Percentiles rank a stretch among this genome's conserved stretches.
Evolutionary conservation across 495 filamentous ascomycete genomes (phyloP).

Genomic region (Neurospora terricola): DNA sequence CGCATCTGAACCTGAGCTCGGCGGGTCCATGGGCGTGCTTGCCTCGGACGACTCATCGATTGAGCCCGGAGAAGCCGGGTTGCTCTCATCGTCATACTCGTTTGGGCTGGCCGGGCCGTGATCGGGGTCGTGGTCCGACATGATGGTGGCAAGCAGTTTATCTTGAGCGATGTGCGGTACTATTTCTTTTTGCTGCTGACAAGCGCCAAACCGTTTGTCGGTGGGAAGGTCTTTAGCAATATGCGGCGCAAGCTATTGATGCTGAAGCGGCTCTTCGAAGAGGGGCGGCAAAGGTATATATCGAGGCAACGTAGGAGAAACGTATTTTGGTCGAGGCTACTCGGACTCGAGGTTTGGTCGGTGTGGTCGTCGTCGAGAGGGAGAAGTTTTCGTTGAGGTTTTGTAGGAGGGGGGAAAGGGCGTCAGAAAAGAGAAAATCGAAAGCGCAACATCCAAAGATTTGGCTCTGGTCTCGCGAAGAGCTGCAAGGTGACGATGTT

Average conservation of each 20-base stretch:
- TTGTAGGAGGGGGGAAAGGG: not conserved
- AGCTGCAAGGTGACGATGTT: not conserved
- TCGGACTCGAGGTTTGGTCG: not conserved
- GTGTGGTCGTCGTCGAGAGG: not conserved
- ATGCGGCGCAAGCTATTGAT: not conserved
- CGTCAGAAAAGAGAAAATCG: not conserved
- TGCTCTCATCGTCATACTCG: conserved; percentile 22
- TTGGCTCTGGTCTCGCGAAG: not conserved
- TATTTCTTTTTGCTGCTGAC: not conserved
- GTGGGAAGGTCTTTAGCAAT: not conserved
- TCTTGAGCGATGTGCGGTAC: not conserved
- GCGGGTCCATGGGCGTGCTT: conserved; percentile 35
- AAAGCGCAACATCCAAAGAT: not conserved
- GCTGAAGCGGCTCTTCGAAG: not conserved
- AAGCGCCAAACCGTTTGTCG: not conserved
- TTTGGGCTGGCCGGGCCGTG: conserved; percentile 31
- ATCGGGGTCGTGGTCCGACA: conserved; percentile 22
- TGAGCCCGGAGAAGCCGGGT: conserved; percentile 32
- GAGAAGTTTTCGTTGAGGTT: not conserved
- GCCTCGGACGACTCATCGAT: conserved; percentile 33
- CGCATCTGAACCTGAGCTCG: conserved; percentile 23
- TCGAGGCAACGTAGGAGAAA: not conserved
- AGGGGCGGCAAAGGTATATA: not conserved
- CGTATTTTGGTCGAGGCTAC: not conserved
- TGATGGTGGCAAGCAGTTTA: conserved; percentile 7